Evolutionary conservation across 2,329 filamentous ascomycete species (phyloP), one percentile per base, ranked within the genome.

Genomic region (Penicillium polonicum): DNA sequence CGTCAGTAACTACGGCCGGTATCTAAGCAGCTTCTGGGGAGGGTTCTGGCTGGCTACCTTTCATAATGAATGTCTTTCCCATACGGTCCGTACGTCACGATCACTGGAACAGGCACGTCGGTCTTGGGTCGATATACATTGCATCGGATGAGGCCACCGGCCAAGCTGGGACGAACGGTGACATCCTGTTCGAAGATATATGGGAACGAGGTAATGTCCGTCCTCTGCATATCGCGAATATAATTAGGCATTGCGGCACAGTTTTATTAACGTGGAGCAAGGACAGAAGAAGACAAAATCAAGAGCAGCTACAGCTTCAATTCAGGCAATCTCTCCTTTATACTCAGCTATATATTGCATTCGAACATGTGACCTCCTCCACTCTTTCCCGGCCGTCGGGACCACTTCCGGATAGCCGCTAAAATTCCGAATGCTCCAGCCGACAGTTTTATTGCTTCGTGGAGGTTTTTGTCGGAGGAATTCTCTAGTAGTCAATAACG

Each of bases 111-210:
- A 13, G 5, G 12, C 4, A 3, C 35, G 1, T 39, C n/a, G 38
- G 56, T 60, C 46, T 79, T 81, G 1, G 80, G 80, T 2, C 80
- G 72, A 61, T 82, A 83, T 2, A 83, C 76, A 66, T 83, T 83
- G 65, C 74, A 78, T 12, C 81, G 70, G 4, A 83, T 74, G 3
- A 80, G 68, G 3, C 78, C 76, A 6, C 78, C 76, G 3, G 65
- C 63, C 15, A 58, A 19, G 58, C 77, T 78, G n/a, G 81, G 62
- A 2, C 72, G 67, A 7, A 83, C 76, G 0, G 74, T 75, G 5
- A 76, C 78, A 72, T 83, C 80, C 60, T 82, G 71, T 58, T 82
- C 79, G 62, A 76, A 80, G 52, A 84, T 73, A 69, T 83, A 83
- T 8, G 69, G 60, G 49, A 72, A 74, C 4, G 71, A 70, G 27